Base-by-base conservation (phyloP, 163 green algal genomes). In the Prototheca stagnorum region DNA sequence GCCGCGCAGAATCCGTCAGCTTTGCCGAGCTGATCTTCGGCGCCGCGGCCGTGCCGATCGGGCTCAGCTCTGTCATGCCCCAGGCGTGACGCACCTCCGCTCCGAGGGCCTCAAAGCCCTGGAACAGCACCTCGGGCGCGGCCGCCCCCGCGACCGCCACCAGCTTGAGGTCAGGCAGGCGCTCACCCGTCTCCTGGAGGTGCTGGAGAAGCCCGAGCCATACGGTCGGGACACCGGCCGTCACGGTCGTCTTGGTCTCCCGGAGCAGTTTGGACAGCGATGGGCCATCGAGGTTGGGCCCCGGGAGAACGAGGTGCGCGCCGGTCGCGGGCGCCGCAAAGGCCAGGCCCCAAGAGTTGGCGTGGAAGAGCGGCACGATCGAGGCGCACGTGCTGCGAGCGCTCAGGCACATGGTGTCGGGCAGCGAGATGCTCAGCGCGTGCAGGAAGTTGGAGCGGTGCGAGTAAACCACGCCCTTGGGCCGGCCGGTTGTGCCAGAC, bases 301-400 rank as follows among this genome's bases (percentile, higher is more conserved):
- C 78, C 34, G 79, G 81, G 47, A 92, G 52, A 27, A 92, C 70
- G 25, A 92, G 56, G 24, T 35, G 36, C 7, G 59, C 57, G 3
- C 49, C 47, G 5, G 68, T 50, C 31, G 78, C 29, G 9, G 50
- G 61, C 4, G 57, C 59, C 2, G 59, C 49, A 52, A 77, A 80
- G 11, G 62, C 61, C 5, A 78, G 39, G 24, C 68, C 74, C 75
- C 75, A 85, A 43, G 37, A 44, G 35, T 78, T 80, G 27, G 68
- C 69, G 47, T 90, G 80, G 56, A 87, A 92, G 65, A 85, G 77
- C n/a, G 78, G 78, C 28, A 89, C 80, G 25, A 85, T 67, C 1
- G 71, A 53, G 17, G 86, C 56, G 31, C 76, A 47, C 21, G 26
- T 62, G 33, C 44, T 62, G 37, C 9, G 37, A 37, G 31, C 64